Conservation (phyloP, 1,284 basidiomycete genomes). For the Puccinia coronata region DNA sequence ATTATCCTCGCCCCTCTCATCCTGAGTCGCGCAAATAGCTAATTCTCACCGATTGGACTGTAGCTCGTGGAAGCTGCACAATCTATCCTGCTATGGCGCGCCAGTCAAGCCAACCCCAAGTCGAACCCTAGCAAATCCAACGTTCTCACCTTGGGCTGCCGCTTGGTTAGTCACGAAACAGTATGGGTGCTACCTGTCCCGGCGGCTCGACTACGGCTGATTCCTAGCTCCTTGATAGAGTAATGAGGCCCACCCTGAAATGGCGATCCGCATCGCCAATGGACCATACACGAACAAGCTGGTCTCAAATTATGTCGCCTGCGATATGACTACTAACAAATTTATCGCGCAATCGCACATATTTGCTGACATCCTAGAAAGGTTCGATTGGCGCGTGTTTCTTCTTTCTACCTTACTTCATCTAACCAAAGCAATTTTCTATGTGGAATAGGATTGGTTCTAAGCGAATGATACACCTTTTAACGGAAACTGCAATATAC, state of each 20-base stretch:
- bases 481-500: slow-evolving; percentile 32
- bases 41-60: background rate
- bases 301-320: slow-evolving; percentile 28
- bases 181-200: background rate
- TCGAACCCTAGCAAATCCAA: background rate
- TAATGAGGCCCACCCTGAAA: slow-evolving; percentile 19
- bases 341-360: slow-evolving; percentile 26
- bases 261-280: slow-evolving; percentile 12
- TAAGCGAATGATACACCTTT: slow-evolving; percentile 28
- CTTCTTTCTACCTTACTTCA: background rate
- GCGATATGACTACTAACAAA: slow-evolving; percentile 29
- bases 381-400: slow-evolving; percentile 4
- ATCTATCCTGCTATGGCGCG: slow-evolving; percentile 25
- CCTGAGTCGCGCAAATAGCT: background rate
- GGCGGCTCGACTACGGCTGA: background rate
- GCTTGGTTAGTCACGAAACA: background rate
- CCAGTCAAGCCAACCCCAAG: slow-evolving; percentile 7
- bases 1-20: too few species aligned
- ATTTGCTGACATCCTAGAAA: slow-evolving; percentile 26
- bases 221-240: slow-evolving; percentile 6
- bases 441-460: slow-evolving; percentile 14
- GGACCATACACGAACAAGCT: slow-evolving; percentile 32
- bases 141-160: slow-evolving; percentile 29
- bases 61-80: slow-evolving; percentile 39
- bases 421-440: background rate